Evolutionary conservation across 2,329 filamentous ascomycete genomes (phyloP).

Genomic region (Curvularia sp.): DNA sequence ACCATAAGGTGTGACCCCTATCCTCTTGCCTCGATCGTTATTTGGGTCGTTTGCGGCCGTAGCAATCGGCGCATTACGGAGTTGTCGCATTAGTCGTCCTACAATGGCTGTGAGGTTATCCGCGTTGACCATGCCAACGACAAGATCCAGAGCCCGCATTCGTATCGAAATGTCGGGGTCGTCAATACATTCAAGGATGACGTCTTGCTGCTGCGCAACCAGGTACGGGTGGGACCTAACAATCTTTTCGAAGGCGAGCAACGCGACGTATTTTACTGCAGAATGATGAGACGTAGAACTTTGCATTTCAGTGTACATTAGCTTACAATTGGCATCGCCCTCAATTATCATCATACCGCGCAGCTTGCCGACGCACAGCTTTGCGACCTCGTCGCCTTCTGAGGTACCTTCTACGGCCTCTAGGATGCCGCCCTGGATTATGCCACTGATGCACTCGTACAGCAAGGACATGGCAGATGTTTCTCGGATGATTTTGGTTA

Average conservation of each 20-base stretch:
- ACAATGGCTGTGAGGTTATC: conserved; percentile 87
- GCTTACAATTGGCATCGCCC: conserved; percentile 87
- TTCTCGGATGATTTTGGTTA: conserved; percentile 91
- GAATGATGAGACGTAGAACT: conserved; percentile 21
- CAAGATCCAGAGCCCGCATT: conserved; percentile 87
- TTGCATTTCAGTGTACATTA: conserved; percentile 23
- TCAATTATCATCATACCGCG: conserved; percentile 93
- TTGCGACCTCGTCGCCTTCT: conserved; percentile 90
- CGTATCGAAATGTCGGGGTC: conserved; percentile 96
- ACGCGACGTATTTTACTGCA: conserved; percentile 92
- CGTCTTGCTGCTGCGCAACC: conserved; percentile 91
- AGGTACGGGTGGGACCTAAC: conserved; percentile 86
- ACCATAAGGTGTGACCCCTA: conserved; percentile 57
- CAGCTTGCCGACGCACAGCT: conserved; percentile 89
- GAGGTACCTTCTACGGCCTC: conserved; percentile 79
- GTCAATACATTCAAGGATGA: conserved; percentile 95
- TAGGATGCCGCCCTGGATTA: conserved; percentile 94
- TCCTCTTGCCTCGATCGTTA: conserved; percentile 56
- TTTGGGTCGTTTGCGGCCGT: conserved; percentile 55
- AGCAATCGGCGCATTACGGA: conserved; percentile 69
- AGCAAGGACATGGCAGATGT: conserved; percentile 97
- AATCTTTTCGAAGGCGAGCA: conserved; percentile 95
- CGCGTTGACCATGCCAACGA: conserved; percentile 89
- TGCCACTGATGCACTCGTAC: conserved; percentile 98
- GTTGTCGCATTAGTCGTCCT: conserved; percentile 83